These are phyloP conservation scores for Amphirosellinia nigrospora DNA, from an alignment of 495 filamentous ascomycete species.

Conservation along the genomic window DNA sequence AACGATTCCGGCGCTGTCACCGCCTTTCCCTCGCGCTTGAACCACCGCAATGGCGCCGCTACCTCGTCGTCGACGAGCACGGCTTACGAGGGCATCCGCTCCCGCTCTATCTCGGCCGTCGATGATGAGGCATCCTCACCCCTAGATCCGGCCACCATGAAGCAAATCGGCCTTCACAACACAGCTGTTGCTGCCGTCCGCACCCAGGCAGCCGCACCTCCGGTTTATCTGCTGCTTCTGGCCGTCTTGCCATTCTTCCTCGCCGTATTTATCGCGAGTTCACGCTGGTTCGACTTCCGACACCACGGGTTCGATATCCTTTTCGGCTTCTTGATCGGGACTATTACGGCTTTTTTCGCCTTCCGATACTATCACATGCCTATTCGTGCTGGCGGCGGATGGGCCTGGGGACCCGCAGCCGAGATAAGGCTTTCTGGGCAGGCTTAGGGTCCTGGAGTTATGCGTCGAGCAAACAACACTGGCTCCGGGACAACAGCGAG, in stretches of 20 bases:
- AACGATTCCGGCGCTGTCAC: conserved; percentile 42
- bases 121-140: conserved; percentile 31
- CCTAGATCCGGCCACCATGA: conserved; percentile 35
- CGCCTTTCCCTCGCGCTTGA: conserved; percentile 57
- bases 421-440: conserved; percentile 63
- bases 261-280: conserved; percentile 61
- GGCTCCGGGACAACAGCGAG: conserved; percentile 44
- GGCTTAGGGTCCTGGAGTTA: conserved; percentile 64
- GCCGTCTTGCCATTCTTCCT: conserved; percentile 67
- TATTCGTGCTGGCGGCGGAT: conserved; percentile 64
- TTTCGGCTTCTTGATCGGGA: conserved; percentile 73
- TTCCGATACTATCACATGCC: conserved; percentile 69
- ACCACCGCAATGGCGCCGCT: conserved; percentile 11
- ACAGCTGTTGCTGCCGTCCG: conserved; percentile 53
- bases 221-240: conserved; percentile 71
- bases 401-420: conserved; percentile 62
- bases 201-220: conserved; percentile 72
- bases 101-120: conserved; percentile 25
- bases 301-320: conserved; percentile 92
- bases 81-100: conserved; percentile 36
- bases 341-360: conserved; percentile 52
- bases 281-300: conserved; percentile 78
- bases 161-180: conserved; percentile 52
- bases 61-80: conserved; percentile 22
- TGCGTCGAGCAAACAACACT: conserved; percentile 46